phyloP scores from a whole-genome alignment of 2,329 filamentous ascomycete species.

The Pseudovirgaria hyperparasitica region DNA sequence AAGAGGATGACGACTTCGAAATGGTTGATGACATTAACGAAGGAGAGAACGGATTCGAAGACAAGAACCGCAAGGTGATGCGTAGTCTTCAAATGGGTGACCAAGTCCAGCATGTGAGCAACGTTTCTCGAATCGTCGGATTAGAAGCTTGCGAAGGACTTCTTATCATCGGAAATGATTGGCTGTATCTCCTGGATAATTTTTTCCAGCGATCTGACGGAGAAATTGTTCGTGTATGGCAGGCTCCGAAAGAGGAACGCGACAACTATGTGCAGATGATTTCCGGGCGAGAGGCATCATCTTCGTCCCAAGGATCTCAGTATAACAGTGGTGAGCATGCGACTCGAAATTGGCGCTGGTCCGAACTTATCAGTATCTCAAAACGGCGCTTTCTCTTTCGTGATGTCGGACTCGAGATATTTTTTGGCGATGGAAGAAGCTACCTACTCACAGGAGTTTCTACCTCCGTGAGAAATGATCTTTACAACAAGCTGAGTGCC shows the following conservation, averaged over 20 bases:
- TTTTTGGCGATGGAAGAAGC: constrained; percentile 93
- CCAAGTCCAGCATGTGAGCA: constrained; percentile 85
- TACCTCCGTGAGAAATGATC: constrained; percentile 59
- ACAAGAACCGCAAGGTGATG: constrained; percentile 98
- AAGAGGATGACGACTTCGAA: constrained; percentile 79
- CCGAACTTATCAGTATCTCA: constrained; percentile 86
- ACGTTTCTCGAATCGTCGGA: constrained; percentile 86
- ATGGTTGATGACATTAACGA: constrained; percentile 88
- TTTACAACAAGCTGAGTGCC: constrained; percentile 61
- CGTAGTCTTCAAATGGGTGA: constrained; percentile 82
- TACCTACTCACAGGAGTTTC: constrained; percentile 82
- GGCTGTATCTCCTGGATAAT: constrained; percentile 88
- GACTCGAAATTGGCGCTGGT: constrained; percentile 85
- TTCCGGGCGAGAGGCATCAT: constrained; percentile 56
- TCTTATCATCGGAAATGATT: constrained; percentile 82
- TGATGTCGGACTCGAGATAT: constrained; percentile 92
- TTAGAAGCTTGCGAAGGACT: constrained; percentile 90
- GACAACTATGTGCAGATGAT: constrained; percentile 95
- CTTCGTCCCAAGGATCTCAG: constrained; percentile 36
- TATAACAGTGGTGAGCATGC: constrained; percentile 56
- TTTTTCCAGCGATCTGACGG: constrained; percentile 92
- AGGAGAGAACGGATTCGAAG: constrained; percentile 75
- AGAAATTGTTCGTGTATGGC: constrained; percentile 93
- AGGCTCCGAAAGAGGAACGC: constrained; percentile 81
- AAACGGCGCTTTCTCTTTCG: constrained; percentile 92